Evolutionary conservation across 2,329 filamentous ascomycete genomes (phyloP), one percentile per base, ranked within the genome.

Genomic region (Pyricularia grisea): DNA sequence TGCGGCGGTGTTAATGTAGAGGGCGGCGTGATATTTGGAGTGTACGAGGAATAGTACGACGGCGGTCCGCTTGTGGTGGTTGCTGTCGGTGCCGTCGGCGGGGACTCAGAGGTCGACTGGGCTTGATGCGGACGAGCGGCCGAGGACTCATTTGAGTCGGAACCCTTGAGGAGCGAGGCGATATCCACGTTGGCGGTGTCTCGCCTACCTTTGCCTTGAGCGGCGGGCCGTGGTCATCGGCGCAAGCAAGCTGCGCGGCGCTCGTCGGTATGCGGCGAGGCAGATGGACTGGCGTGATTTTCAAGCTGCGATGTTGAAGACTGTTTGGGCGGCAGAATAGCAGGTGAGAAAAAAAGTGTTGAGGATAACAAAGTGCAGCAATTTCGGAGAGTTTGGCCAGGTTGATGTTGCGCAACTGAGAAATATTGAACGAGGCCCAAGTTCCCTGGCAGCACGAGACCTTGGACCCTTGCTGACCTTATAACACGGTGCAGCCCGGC

Each of bases 171-270:
- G 74, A 97, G 87, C 74, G 91, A 90, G 81, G 92, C 88, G 91
- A 97, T 96, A 94, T 97, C 93, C 93, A 97, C 90, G 87, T 85
- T 94, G 88, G 84, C 87, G 86, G 85, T 85, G 74, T 77, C 77
- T 79, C 72, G 74, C 73, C 74, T 77, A 68, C 76, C 69, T 71
- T 71, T 75, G 78, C 77, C 79, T 75, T 68, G 70, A 74, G 70
- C 72, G 76, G 75, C 74, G 70, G 70, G 30, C 55, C 55, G 64
- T 73, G 72, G 72, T 78, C 78, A 79, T 79, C 74, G 74, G 76
- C 71, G 70, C 68, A 67, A 60, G 61, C 30, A 66, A 66, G 23
- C 23, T 60, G 68, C 70, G 72, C 71, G 69, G 71, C 70, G 70
- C 65, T 61, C 58, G 58, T 61, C n/a, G 58, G 23, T 61, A 4